Conservation (phyloP, 2,329 filamentous ascomycete species). For the Hypoxylon sp. region DNA sequence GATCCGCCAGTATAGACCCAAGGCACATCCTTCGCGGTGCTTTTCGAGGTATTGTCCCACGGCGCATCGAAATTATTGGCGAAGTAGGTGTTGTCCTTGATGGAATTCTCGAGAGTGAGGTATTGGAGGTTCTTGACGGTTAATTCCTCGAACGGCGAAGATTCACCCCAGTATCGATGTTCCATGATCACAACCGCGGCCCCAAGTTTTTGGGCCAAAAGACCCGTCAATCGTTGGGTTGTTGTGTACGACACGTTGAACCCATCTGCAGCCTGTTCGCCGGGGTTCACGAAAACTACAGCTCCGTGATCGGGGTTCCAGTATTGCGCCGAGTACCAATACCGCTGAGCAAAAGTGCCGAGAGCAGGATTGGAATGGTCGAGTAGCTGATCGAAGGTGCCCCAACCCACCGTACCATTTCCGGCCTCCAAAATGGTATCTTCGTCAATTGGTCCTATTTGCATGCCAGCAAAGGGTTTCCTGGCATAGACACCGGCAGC, state of each 20-base stretch:
- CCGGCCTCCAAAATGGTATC: slow-evolving; percentile 27
- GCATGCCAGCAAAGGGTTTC: slow-evolving; percentile 39
- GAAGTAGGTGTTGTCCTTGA: slow-evolving; percentile 53
- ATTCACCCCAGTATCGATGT: slow-evolving; percentile 55
- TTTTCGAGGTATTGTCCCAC: slow-evolving; percentile 57
- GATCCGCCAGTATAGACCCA: slow-evolving; percentile 65
- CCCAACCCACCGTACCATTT: slow-evolving; percentile 40
- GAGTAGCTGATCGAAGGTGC: slow-evolving; percentile 52
- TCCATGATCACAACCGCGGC: slow-evolving; percentile 53
- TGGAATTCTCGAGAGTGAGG: slow-evolving; percentile 53
- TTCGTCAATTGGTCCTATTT: slow-evolving; percentile 43
- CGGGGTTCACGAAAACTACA: slow-evolving; percentile 53
- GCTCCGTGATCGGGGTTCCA: slow-evolving; percentile 53
- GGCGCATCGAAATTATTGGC: slow-evolving; percentile 56
- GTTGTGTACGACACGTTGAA: slow-evolving; percentile 54
- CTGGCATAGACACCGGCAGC: slow-evolving; percentile 40
- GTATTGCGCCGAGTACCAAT: slow-evolving; percentile 52
- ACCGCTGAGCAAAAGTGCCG: slow-evolving; percentile 54
- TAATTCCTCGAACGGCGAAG: slow-evolving; percentile 49
- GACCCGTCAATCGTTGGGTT: slow-evolving; percentile 51
- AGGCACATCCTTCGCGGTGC: slow-evolving; percentile 58
- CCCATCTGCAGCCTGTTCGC: slow-evolving; percentile 48
- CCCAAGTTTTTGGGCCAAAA: slow-evolving; percentile 51
- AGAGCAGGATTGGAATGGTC: slow-evolving; percentile 52
- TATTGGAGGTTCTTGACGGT: slow-evolving; percentile 51